Conservation (phyloP, 2,329 filamentous ascomycete genomes). For the Penicillium sp. region DNA sequence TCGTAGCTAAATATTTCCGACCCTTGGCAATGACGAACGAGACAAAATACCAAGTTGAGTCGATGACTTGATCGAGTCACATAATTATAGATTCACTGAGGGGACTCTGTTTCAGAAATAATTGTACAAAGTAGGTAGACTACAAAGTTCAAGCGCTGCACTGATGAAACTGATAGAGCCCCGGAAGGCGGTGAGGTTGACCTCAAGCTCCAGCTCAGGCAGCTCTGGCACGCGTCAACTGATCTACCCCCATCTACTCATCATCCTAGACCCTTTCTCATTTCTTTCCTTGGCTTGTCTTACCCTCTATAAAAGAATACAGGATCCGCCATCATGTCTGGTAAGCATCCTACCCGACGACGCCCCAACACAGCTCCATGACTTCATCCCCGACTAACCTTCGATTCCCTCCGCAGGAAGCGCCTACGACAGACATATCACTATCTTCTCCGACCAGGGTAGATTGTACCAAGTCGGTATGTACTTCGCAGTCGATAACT, state of each 20-base stretch:
- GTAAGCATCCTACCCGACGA: slow-evolving; percentile 28
- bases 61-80: no score
- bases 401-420: slow-evolving; percentile 54
- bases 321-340: slow-evolving; percentile 41
- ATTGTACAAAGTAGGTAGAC: not conserved
- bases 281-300: slow-evolving; percentile 8
- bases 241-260: slow-evolving; percentile 21
- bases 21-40: not conserved
- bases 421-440: slow-evolving; percentile 97
- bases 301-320: slow-evolving; percentile 13
- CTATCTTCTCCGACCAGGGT: slow-evolving; percentile 98
- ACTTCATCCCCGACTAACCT: slow-evolving; percentile 33
- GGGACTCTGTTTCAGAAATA: not conserved
- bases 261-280: slow-evolving; percentile 12
- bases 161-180: not conserved
- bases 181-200: slow-evolving; percentile 37
- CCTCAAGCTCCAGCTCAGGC: slow-evolving; percentile 39
- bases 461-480: slow-evolving; percentile 98
- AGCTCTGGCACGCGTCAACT: slow-evolving; percentile 37
- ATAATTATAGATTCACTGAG: not conserved
- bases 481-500: slow-evolving; percentile 13
- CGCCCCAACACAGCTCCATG: slow-evolving; percentile 20
- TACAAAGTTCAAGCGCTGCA: not conserved
- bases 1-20: not conserved
- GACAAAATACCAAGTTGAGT: not conserved